Percentiles rank a stretch among this genome's conserved stretches.
Conservation (phyloP, 345 rosid species). For the Eucalyptus grandis region DNA sequence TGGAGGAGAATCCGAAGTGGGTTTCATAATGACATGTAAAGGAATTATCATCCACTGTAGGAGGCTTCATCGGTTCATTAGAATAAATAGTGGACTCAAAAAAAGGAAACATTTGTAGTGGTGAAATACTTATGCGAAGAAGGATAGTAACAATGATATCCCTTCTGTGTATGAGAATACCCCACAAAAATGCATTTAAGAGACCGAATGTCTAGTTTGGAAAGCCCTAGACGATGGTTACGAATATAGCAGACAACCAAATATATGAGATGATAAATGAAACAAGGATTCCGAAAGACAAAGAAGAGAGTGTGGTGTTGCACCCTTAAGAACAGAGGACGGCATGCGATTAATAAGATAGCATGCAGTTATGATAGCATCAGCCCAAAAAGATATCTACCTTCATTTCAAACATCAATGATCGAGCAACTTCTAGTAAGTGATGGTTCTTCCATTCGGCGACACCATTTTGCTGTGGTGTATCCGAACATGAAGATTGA, state of each 20-base stretch:
- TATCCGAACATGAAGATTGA: neutral
- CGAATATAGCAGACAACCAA: neutral
- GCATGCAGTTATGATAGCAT: too few species aligned
- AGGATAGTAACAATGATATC: neutral
- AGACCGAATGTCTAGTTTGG: neutral
- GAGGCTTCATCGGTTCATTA: too few species aligned
- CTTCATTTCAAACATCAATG: too few species aligned
- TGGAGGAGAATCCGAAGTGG: too few species aligned
- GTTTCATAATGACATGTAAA: too few species aligned
- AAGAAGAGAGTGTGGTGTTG: neutral
- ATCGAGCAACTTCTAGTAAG: neutral
- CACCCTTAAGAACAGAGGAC: neutral
- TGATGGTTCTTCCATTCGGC: neutral
- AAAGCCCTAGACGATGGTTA: neutral
- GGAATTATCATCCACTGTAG: too few species aligned
- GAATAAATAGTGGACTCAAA: neutral
- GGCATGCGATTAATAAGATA: neutral
- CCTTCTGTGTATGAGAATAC: too few species aligned
- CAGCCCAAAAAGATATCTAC: too few species aligned
- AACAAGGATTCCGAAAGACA: too few species aligned
- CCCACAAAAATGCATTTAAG: neutral
- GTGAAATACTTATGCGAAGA: neutral
- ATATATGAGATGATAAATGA: too few species aligned
- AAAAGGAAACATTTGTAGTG: neutral
- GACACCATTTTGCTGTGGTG: neutral